phyloP scores from a whole-genome alignment of 139 green algal genomes.

The Haematococcus sp. region DNA sequence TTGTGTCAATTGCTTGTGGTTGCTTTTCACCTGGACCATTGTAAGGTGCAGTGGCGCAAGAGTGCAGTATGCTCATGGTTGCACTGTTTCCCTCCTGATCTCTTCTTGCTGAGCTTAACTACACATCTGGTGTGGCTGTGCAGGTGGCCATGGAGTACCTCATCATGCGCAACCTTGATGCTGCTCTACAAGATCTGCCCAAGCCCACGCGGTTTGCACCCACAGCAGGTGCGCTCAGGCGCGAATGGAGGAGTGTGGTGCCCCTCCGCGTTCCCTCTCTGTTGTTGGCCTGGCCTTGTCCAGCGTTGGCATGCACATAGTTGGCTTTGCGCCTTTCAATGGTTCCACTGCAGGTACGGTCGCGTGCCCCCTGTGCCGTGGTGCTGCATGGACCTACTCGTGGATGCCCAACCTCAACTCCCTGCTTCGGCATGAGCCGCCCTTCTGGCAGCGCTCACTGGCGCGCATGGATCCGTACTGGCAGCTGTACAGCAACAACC shows the following conservation, averaged over 20 bases:
- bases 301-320: background rate
- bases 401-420: slow-evolving; percentile 40
- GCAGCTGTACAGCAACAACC: slow-evolving; percentile 1
- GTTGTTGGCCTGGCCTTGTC: too few relatives aligned
- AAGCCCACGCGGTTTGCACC: slow-evolving; percentile 45
- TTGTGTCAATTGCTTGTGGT: too few relatives aligned
- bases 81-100: too few relatives aligned
- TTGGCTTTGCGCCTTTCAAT: background rate
- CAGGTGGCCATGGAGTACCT: slow-evolving; percentile 40
- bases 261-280: background rate
- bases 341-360: slow-evolving; percentile 36
- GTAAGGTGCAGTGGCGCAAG: background rate
- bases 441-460: slow-evolving; percentile 33
- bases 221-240: slow-evolving; percentile 36
- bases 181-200: slow-evolving; percentile 35
- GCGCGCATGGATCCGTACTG: slow-evolving; percentile 29
- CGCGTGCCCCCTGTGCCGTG: slow-evolving; percentile 34
- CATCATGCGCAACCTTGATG: slow-evolving; percentile 52
- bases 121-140: background rate
- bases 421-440: slow-evolving; percentile 38
- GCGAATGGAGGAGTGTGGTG: background rate
- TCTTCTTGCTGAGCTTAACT: too few relatives aligned
- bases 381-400: slow-evolving; percentile 24
- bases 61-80: too few relatives aligned
- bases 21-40: too few relatives aligned